These are phyloP conservation scores for Ichthyophthirius multifiliis DNA, from an alignment of 169 alveolate species.

Conservation along the genomic window DNA sequence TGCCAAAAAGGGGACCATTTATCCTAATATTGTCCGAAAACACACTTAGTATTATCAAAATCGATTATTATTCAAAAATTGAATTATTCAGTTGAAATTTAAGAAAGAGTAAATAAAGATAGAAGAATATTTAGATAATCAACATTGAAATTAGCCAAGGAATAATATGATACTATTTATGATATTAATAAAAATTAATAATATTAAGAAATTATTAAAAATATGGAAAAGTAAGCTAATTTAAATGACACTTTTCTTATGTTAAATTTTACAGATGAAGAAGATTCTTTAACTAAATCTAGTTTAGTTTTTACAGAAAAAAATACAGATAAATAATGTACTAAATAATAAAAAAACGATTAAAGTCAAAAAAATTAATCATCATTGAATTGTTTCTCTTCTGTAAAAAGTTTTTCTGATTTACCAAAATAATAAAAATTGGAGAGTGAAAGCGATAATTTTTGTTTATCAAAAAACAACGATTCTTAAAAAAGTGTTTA, in stretches of 20 bases:
- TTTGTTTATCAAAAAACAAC: too few species aligned
- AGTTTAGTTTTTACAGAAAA: too few species aligned
- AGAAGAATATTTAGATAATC: neutral
- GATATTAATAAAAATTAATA: neutral
- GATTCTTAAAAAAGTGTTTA: too few species aligned
- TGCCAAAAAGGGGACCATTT: neutral
- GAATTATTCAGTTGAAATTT: neutral
- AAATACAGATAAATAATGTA: too few species aligned
- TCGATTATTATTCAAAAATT: neutral
- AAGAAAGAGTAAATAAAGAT: neutral
- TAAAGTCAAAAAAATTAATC: too few species aligned
- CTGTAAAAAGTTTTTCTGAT: too few species aligned
- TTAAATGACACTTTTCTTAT: neutral
- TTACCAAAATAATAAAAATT: too few species aligned
- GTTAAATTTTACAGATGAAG: neutral
- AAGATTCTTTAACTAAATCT: too few species aligned
- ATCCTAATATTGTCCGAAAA: neutral
- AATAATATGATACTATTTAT: neutral
- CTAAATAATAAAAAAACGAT: too few species aligned
- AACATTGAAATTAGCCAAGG: neutral
- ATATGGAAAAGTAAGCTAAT: neutral
- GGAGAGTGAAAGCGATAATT: too few species aligned
- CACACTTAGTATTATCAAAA: slow-evolving; percentile 1
- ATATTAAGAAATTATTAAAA: neutral
- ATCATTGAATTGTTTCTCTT: too few species aligned